Evolutionary conservation across 306 rosid species (phyloP), one percentile per base, ranked within the genome.

Genomic region (Vachellia collinsii): DNA sequence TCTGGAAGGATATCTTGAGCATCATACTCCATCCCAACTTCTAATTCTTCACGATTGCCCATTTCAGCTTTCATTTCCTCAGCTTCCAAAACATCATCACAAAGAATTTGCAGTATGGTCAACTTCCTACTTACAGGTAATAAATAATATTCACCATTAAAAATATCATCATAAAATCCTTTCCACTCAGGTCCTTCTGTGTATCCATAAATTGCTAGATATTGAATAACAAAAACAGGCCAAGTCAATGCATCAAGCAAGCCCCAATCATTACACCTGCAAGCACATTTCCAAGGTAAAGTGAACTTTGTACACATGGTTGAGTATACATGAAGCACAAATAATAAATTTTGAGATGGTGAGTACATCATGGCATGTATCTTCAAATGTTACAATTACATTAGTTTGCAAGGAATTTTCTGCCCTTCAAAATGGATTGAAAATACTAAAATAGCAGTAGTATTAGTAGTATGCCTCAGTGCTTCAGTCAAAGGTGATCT

Each of bases 231-330:
- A 86, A 87, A 96, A 76, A 84, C 92, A 44, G 99, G 91, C 99
- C 99, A 96, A 23, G 99, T 96, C 84, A 96, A 74, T 43, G 89
- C 61, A 87, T 96, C 99, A 3, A 96, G 90, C 85, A 96, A 87
- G 89, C 84, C 82, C 98, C 99, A 93, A 58, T 96, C 97, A 34
- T 81, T 79, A 88, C 87, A 87, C 92, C 99, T 95, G 87, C 56
- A 73, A 78, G 64, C 47, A 53, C 71, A 79, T 76, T 16, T 25
- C 56, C 62, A 79, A 66, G 79, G 12, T 22, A 67, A 67, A 16
- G 43, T 54, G 17, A 34, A 7, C 11, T 14, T 51, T 13, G 50
- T 13, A 76, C 48, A 20, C 4, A 23, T 62, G 56, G 39, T 50
- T 23, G 36, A 79, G 59, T n/a, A 64, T 74, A 11, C 56, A 78